These are phyloP conservation scores for Echinosophora koreensis DNA, from an alignment of 306 rosid genomes.

Conservation along the genomic window DNA sequence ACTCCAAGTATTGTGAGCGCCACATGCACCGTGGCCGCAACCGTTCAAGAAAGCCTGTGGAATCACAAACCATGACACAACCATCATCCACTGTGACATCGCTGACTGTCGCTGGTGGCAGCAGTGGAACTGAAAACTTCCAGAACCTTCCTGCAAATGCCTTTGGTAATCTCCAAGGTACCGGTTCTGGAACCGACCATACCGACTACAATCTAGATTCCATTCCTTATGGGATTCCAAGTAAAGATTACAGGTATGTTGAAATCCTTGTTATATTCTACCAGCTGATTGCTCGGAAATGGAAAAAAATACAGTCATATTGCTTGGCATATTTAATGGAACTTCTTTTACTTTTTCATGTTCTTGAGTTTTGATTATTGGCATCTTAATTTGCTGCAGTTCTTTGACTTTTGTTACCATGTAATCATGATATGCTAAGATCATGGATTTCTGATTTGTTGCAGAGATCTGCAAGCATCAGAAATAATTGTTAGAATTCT, in stretches of 20 bases:
- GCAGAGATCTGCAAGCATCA: conserved; percentile 32
- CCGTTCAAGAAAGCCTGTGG: conserved; percentile 99
- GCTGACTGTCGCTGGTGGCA: conserved; percentile 56
- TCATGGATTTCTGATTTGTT: conserved; percentile 17
- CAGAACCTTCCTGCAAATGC: conserved; percentile 62
- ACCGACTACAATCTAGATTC: conserved; percentile 65
- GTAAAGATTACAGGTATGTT: conserved; percentile 75
- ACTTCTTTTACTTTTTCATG: background rate
- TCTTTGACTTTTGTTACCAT: background rate
- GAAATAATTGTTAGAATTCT: conserved; percentile 16
- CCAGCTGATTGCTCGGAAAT: conserved; percentile 25
- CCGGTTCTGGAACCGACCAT: conserved; percentile 53
- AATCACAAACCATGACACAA: conserved; percentile 72
- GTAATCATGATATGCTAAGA: conserved; percentile 3
- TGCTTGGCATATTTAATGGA: conserved; percentile 4
- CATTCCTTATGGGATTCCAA: conserved; percentile 79
- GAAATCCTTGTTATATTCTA: conserved; percentile 8
- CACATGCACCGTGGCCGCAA: conserved; percentile 96
- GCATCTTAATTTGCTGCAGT: conserved; percentile 16
- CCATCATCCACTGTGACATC: conserved; percentile 68
- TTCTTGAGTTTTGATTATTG: conserved; percentile 1
- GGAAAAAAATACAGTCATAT: background rate
- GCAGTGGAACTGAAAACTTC: conserved; percentile 56
- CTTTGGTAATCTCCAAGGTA: conserved; percentile 48
- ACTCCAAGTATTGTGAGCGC: conserved; percentile 91